Percentiles rank a stretch among this genome's conserved stretches.
phyloP scores from a whole-genome alignment of 2,329 filamentous ascomycete species.

The Blastomyces percursus region DNA sequence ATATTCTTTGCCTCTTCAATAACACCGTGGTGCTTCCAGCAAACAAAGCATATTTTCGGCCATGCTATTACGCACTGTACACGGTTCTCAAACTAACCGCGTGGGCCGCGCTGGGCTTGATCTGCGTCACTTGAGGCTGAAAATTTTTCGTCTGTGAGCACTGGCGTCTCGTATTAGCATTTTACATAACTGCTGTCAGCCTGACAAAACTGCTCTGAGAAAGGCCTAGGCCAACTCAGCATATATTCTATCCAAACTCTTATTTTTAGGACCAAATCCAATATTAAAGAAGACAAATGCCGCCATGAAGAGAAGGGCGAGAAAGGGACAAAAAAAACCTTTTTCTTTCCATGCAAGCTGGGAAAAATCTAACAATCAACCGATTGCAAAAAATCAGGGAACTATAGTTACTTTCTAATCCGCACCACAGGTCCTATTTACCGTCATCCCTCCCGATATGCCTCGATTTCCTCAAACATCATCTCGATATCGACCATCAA shows the following conservation, averaged over 20 bases:
- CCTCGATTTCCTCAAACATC: slow-evolving; percentile 39
- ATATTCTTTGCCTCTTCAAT: neutral
- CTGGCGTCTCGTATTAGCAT: neutral
- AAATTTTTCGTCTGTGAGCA: neutral
- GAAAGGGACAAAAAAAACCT: neutral
- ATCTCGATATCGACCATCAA: slow-evolving; percentile 52
- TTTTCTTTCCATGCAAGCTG: neutral
- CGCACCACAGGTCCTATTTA: neutral
- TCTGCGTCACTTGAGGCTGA: neutral
- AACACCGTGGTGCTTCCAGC: neutral
- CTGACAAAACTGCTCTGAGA: neutral
- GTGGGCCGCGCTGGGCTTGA: neutral
- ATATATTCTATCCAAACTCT: neutral
- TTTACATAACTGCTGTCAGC: too few species aligned
- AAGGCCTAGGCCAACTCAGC: neutral
- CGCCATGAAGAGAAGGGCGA: too few species aligned
- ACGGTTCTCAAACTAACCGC: neutral
- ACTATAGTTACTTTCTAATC: neutral
- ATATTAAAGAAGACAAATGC: neutral
- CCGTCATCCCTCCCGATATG: neutral
- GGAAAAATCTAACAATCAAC: neutral
- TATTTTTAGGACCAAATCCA: neutral
- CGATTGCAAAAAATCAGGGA: neutral
- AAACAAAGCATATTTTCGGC: neutral
- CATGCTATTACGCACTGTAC: neutral